These are phyloP conservation scores for Colletotrichum sp. DNA, from an alignment of 2,329 filamentous ascomycete species.

Conservation along the genomic window DNA sequence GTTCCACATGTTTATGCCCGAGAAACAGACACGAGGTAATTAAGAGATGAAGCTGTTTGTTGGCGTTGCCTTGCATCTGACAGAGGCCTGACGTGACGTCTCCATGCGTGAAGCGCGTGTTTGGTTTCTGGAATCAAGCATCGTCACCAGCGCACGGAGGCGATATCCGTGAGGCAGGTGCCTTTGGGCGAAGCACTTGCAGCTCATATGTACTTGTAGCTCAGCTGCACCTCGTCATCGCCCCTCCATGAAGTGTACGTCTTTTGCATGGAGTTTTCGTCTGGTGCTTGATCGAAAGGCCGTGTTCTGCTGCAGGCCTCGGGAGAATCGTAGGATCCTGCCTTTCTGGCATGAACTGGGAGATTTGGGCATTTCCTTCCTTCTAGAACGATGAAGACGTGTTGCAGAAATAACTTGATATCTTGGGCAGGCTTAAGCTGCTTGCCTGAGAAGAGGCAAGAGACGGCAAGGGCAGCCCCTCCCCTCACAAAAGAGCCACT, in stretches of 20 bases:
- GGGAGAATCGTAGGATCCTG: neutral
- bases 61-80: neutral
- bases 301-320: neutral
- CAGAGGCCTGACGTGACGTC: neutral
- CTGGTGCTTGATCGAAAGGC: neutral
- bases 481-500: constrained; percentile 2
- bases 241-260: neutral
- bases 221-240: neutral
- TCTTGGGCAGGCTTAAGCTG: neutral
- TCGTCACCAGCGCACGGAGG: neutral
- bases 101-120: neutral
- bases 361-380: neutral
- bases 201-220: neutral
- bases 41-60: neutral
- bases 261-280: neutral
- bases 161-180: neutral
- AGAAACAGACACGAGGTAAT: neutral
- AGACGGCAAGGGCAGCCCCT: neutral
- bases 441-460: neutral
- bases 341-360: neutral
- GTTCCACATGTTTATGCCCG: neutral
- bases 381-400: neutral
- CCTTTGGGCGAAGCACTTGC: neutral
- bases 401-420: neutral
- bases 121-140: neutral